A percentile compares a stretch with the other conserved stretches of the same genome.
phyloP scores from a whole-genome alignment of 176 grass and related monocot genomes.

The Dactylis glomerata region DNA sequence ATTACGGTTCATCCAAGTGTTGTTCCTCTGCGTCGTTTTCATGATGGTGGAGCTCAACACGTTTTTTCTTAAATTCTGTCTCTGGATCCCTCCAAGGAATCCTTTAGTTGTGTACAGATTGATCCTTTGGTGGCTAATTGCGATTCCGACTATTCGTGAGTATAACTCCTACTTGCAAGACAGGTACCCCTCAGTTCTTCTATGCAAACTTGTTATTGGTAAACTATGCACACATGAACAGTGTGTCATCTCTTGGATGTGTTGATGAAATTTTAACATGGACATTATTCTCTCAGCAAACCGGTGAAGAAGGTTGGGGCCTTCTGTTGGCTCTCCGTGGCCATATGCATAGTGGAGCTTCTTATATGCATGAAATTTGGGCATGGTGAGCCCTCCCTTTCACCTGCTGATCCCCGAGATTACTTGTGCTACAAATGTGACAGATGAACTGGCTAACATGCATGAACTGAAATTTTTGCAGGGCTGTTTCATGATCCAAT shows the following conservation, averaged over 20 bases:
- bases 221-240: neutral
- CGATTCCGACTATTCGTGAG: slow-evolving; percentile 96
- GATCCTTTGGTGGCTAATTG: slow-evolving; percentile 93
- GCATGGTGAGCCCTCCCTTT: slow-evolving; percentile 45
- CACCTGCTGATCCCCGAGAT: neutral
- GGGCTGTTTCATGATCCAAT: slow-evolving; percentile 81
- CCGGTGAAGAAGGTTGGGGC: slow-evolving; percentile 95
- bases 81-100: slow-evolving; percentile 95
- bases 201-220: neutral
- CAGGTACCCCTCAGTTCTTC: slow-evolving; percentile 39
- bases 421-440: neutral
- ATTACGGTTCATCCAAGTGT: slow-evolving; percentile 86
- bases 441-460: neutral
- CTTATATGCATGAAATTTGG: slow-evolving; percentile 99
- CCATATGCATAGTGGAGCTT: slow-evolving; percentile 94
- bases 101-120: slow-evolving; percentile 82
- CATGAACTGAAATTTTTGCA: slow-evolving; percentile 15
- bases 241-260: neutral
- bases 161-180: slow-evolving; percentile 98
- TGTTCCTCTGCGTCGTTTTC: slow-evolving; percentile 80
- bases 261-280: neutral
- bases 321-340: slow-evolving; percentile 94
- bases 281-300: slow-evolving; percentile 45
- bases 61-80: slow-evolving; percentile 93
- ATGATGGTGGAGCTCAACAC: slow-evolving; percentile 96